Evolutionary conservation across 2,329 filamentous ascomycete species (phyloP).

Genomic region (Alternaria sp.): DNA sequence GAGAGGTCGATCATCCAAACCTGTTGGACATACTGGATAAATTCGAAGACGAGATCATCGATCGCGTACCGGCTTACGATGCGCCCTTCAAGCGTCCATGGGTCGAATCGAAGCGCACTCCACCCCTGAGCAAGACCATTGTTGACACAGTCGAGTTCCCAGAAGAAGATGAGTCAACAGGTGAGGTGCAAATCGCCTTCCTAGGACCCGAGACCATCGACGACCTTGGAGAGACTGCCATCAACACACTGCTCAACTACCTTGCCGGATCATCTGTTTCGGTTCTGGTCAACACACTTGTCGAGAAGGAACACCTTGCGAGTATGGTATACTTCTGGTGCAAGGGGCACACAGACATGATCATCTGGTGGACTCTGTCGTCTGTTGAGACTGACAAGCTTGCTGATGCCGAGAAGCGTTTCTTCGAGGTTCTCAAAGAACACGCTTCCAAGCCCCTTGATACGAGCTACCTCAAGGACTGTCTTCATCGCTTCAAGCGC

Average conservation of each 20-base stretch:
- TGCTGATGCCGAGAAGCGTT: constrained; percentile 79
- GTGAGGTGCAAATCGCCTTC: constrained; percentile 85
- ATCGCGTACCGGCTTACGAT: constrained; percentile 77
- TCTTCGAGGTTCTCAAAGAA: constrained; percentile 83
- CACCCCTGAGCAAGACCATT: constrained; percentile 72
- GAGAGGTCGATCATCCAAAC: constrained; percentile 83
- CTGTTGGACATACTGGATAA: constrained; percentile 81
- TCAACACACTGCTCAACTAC: constrained; percentile 83
- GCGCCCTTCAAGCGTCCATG: constrained; percentile 85
- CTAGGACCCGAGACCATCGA: constrained; percentile 85
- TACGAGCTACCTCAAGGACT: constrained; percentile 88
- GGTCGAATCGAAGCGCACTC: constrained; percentile 84
- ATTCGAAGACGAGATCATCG: constrained; percentile 86
- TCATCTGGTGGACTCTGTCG: constrained; percentile 85
- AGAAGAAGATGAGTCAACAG: constrained; percentile 92
- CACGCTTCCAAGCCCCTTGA: constrained; percentile 82
- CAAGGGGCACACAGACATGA: constrained; percentile 78
- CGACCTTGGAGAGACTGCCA: constrained; percentile 65
- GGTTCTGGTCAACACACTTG: constrained; percentile 86
- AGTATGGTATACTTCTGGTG: constrained; percentile 82
- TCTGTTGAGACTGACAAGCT: constrained; percentile 89
- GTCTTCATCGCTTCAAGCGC: constrained; percentile 79
- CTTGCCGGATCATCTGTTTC: constrained; percentile 93
- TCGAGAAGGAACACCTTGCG: constrained; percentile 90
- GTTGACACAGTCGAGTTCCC: constrained; percentile 87